Evolutionary conservation across 192 early-diverging fungal genomes (phyloP).

Genomic region (Rhizophlyctis rosea): DNA sequence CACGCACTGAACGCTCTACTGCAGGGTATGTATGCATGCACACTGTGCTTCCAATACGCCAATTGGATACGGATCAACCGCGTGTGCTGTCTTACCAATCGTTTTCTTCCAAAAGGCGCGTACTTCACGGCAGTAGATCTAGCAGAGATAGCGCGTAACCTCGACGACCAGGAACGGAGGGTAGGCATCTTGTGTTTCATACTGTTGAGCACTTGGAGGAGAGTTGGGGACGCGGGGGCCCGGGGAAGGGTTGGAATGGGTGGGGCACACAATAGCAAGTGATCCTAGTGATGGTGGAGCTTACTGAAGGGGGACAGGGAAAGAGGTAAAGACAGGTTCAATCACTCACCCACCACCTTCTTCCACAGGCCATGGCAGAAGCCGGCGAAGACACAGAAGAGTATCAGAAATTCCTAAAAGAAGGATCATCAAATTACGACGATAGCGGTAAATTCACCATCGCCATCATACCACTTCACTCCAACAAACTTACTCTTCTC

Average conservation of each 20-base stretch:
- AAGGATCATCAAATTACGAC: slow-evolving; percentile 45
- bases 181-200: slow-evolving; percentile 24
- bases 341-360: background rate
- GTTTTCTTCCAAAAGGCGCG: slow-evolving; percentile 27
- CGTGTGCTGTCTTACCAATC: background rate
- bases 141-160: slow-evolving; percentile 60
- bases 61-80: background rate
- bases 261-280: background rate
- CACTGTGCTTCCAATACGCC: background rate
- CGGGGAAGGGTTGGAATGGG: background rate
- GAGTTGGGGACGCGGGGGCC: background rate
- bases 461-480: too few relatives aligned
- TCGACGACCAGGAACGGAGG: slow-evolving; percentile 60
- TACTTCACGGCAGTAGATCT: slow-evolving; percentile 79
- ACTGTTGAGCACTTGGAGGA: background rate
- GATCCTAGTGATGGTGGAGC: too few relatives aligned
- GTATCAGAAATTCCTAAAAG: slow-evolving; percentile 20
- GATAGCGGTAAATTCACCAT: slow-evolving; percentile 39
- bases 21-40: slow-evolving; percentile 17
- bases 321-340: background rate
- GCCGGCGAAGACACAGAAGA: slow-evolving; percentile 21
- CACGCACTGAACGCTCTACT: slow-evolving; percentile 78
- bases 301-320: background rate
- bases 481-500: too few relatives aligned
- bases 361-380: slow-evolving; percentile 29